Evolutionary conservation across 2,329 filamentous ascomycete genomes (phyloP), one percentile per base, ranked within the genome.

Genomic region (Monilinia polystroma): DNA sequence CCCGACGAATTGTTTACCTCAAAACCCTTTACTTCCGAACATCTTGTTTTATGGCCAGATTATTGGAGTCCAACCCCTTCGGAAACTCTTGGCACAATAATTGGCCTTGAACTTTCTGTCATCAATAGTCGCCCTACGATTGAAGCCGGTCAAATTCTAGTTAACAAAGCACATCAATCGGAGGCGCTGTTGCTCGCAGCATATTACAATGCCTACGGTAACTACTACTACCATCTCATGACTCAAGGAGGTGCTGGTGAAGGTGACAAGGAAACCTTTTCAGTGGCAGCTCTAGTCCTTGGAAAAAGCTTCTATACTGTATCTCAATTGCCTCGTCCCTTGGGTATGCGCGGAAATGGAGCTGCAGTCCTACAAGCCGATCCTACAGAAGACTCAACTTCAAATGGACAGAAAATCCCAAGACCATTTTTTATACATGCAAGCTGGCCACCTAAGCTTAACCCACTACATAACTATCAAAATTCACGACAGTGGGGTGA

Each of bases 191-290:
- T 82, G n/a, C 75, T 83, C 4, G 77, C 80, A 5, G 76, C 78
- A 2, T 84, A 83, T 71, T 84, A 84, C 73, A 84, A 83, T 70
- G 76, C 78, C 56, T 81, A 79, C 73, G 80, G 80, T 1, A 38
- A 64, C 1, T 66, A 66, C 45, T 72, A 68, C 56, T 70, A 67
- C 47, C 60, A 63, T 47, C 38, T 72, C 3, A 68, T 70, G 29
- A 67, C 66, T 59, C 81, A 82, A 71, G 81, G 81, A 45, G 81
- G 78, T 10, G 75, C 79, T 0, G 82, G 81, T 14, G 77, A 83
- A 72, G 82, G 82, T 20, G 81, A 83, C 73, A 83, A 83, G 70
- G 81, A 83, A 70, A 83, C 81, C 0, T 83, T 83, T 69, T 72
- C 81, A 20, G 76, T 79, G 6, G 81, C 81, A 10, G 80, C 82